phyloP scores from a whole-genome alignment of 2,329 filamentous ascomycete genomes.

The Diplodia mutila region DNA sequence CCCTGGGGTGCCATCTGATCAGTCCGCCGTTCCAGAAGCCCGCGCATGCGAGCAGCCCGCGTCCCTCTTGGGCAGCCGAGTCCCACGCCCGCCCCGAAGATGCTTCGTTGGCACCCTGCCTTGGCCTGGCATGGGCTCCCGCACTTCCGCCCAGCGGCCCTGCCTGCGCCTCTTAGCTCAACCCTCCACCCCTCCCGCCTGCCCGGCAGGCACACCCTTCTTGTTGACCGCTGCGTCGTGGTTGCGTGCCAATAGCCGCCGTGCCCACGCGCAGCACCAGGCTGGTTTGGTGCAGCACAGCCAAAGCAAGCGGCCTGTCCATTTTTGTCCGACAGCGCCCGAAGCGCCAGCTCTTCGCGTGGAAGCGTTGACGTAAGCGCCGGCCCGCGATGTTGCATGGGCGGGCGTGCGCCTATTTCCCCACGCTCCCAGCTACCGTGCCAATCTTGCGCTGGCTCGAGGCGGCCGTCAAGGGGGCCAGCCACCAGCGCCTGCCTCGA shows the following conservation, averaged over 20 bases:
- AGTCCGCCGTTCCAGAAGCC: constrained; percentile 16
- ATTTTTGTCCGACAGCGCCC: constrained; percentile 11
- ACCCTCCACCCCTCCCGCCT: not conserved
- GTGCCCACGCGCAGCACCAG: not conserved
- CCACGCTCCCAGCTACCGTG: constrained; percentile 6
- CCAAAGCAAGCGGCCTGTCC: not conserved
- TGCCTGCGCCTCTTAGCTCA: not conserved
- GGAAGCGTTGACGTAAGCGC: constrained; percentile 19
- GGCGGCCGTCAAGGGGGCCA: constrained; percentile 4
- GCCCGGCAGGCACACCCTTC: not conserved
- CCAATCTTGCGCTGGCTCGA: not conserved
- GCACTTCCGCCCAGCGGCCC: constrained; percentile 10
- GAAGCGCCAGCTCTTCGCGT: constrained; percentile 13
- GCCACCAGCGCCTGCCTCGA: constrained; percentile 19
- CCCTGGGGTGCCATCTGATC: constrained; percentile 7
- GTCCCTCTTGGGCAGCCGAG: constrained; percentile 5
- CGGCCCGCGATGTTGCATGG: constrained; percentile 7
- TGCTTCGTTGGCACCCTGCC: constrained; percentile 16
- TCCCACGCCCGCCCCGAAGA: not conserved
- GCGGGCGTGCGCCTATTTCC: constrained; percentile 19
- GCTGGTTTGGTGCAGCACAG: not conserved
- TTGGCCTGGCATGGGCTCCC: constrained; percentile 6
- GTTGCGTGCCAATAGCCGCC: not conserved
- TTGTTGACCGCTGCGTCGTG: not conserved
- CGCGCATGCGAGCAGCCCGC: not conserved